phyloP scores from a whole-genome alignment of 257 asterid species.

The Solanum ossicruentum region DNA sequence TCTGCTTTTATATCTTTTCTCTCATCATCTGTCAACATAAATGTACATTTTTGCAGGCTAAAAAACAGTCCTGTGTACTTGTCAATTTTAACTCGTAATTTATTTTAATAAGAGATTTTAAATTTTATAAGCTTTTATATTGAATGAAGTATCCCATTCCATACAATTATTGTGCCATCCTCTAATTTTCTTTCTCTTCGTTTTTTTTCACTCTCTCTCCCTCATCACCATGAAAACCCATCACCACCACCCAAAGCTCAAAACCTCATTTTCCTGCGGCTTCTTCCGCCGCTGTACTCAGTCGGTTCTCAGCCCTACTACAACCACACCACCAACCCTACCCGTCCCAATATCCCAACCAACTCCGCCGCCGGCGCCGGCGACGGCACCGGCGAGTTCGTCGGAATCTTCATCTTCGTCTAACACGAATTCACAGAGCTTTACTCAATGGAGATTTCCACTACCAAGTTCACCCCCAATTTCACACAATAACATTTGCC shows the following conservation, averaged over 20 bases:
- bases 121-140: neutral
- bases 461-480: conserved; percentile 31
- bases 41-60: neutral
- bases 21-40: neutral
- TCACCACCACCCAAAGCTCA: conserved; percentile 44
- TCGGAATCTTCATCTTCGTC: conserved; percentile 64
- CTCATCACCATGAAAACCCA: conserved; percentile 41
- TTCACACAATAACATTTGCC: conserved; percentile 1
- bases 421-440: conserved; percentile 67
- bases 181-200: neutral
- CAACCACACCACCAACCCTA: conserved; percentile 61
- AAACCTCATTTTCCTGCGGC: conserved; percentile 56
- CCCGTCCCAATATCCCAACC: conserved; percentile 7
- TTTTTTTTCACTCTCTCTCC: neutral
- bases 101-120: too few species aligned
- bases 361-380: conserved; percentile 1
- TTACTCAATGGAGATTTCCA: conserved; percentile 75
- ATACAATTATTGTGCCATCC: neutral
- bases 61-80: neutral
- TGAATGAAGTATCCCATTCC: neutral
- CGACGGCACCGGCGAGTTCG: conserved; percentile 10
- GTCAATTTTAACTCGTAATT: too few species aligned
- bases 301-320: conserved; percentile 63
- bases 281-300: conserved; percentile 77
- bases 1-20: neutral